A percentile compares a stretch with the other conserved stretches of the same genome.
These are phyloP conservation scores for Phytophthora sansomeana DNA, from an alignment of 352 stramenopile genomes.

Conservation along the genomic window DNA sequence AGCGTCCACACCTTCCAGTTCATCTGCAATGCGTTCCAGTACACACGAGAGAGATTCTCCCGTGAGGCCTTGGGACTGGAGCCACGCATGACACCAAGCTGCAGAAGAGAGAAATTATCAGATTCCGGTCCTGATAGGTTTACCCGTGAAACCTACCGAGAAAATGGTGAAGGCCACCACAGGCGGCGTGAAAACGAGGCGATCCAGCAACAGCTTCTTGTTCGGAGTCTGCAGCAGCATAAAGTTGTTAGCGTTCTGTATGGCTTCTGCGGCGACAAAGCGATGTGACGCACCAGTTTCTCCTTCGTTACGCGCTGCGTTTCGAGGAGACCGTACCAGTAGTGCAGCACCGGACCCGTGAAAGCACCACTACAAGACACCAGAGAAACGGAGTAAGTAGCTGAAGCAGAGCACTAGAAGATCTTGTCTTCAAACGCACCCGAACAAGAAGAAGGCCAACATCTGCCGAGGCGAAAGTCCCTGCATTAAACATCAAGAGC, in stretches of 20 bases:
- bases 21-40: conserved; percentile 64
- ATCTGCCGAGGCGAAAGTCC: conserved; percentile 71
- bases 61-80: conserved; percentile 54
- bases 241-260: background rate
- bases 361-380: conserved; percentile 45
- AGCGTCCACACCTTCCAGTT: conserved; percentile 78
- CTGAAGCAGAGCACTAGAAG: background rate
- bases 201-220: conserved; percentile 78
- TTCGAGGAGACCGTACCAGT: conserved; percentile 78
- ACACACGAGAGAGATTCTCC: conserved; percentile 56
- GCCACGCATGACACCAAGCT: conserved; percentile 72
- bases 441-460: conserved; percentile 75
- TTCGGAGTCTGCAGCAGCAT: conserved; percentile 57
- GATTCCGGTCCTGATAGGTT: background rate
- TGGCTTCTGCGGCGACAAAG: background rate
- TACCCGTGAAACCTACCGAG: conserved; percentile 39
- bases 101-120: conserved; percentile 1
- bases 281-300: conserved; percentile 56
- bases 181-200: conserved; percentile 69
- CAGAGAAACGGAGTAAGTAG: background rate
- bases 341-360: conserved; percentile 70
- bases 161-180: conserved; percentile 79
- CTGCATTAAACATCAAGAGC: conserved; percentile 32
- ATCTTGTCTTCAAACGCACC: conserved; percentile 34
- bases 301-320: conserved; percentile 65